Evolutionary conservation across 1,284 basidiomycete species (phyloP), one percentile per base, ranked within the genome.

Genomic region (Cryptococcus sp.): DNA sequence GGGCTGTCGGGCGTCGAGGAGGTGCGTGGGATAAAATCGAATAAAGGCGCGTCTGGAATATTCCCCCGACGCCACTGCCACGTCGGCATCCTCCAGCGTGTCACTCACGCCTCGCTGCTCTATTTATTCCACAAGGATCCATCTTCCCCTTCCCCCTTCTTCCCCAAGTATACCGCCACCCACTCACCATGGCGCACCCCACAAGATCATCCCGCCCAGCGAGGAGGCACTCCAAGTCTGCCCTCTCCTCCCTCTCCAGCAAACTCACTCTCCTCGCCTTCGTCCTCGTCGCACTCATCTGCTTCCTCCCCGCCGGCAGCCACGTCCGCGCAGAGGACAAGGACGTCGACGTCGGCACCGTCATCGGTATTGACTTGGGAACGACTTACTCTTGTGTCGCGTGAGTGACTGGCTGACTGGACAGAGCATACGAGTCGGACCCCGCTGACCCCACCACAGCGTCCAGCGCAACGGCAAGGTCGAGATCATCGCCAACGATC

Each of bases 401-500:
- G 79, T 80, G 59, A 73, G 79, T 76, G 20, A n/a, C 39, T 18
- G 18, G n/a, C 9, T 12, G 6, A 18, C 33, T 6, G 20, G 11
- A 21, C 28, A n/a, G 21, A 2, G 24, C 33, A n/a, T 39, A 35
- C 23, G 46, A 43, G 35, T 42, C 20, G 35, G 7, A 46, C 35
- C 51, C 24, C 13, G 48, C 53, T 59, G 28, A 57, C 39, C 21
- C 21, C 18, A 20, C 6, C 28, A 13, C 64, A 91, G 92, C 82
- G 90, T 97, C 55, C 90, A 93, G 79, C 87, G 88, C 58, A 87
- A 87, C 60, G 93, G 91, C 67, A 88, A 89, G 68, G 92, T 96
- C 42, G 92, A 97, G 79, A 96, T 95, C 68, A 93, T 95, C 71
- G 90, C 93, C 76, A 96, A 96, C 80, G 93, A 95, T 81, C 92